Evolutionary conservation across 2,329 filamentous ascomycete species (phyloP).

Genomic region (Daldinia sp.): DNA sequence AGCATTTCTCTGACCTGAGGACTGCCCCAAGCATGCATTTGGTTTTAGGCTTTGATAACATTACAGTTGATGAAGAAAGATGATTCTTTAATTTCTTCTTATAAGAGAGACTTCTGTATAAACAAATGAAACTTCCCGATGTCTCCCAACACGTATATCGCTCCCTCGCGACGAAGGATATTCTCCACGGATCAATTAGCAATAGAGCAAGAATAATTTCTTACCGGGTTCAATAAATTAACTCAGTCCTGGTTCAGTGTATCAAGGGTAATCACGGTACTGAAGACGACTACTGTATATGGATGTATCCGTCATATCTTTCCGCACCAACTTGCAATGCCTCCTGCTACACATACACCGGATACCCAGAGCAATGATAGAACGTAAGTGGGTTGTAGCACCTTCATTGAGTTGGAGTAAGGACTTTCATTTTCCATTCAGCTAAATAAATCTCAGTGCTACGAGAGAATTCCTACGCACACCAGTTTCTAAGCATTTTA

Average conservation of each 20-base stretch:
- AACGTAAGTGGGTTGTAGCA: not conserved
- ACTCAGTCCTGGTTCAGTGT: not conserved
- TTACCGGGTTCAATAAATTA: not conserved
- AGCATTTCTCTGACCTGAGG: not conserved
- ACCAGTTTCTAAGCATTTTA: not conserved
- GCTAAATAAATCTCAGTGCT: not conserved
- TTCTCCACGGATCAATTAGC: not conserved
- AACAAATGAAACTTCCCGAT: not conserved
- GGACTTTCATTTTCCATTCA: not conserved
- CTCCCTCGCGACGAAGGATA: not conserved
- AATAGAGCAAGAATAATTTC: not conserved
- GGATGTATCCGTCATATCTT: not conserved
- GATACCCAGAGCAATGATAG: not conserved
- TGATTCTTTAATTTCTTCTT: too few species aligned
- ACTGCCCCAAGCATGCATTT: not conserved
- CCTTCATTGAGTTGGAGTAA: too few species aligned
- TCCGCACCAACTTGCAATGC: not conserved
- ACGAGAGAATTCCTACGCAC: not conserved
- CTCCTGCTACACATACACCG: not conserved
- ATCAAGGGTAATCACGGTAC: not conserved
- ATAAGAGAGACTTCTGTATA: too few species aligned
- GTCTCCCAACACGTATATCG: not conserved
- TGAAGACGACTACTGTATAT: not conserved
- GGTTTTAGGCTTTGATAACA: not conserved
- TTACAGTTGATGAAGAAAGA: not conserved